Evolutionary conservation across 768 basidiomycete genomes (phyloP).

Genomic region (Trametes cingulata): DNA sequence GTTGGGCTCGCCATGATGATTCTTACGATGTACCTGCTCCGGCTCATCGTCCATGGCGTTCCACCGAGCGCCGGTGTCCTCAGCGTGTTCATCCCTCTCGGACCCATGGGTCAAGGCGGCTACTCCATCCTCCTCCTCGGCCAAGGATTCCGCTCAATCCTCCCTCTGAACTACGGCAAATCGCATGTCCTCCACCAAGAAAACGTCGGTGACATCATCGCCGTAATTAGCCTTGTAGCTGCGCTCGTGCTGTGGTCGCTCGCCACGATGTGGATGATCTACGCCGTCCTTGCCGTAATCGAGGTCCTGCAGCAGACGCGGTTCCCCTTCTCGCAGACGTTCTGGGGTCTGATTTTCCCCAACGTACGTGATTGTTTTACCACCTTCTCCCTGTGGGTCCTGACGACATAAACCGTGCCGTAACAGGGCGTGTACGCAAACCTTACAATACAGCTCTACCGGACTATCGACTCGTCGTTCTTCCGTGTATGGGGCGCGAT

Average conservation of each 20-base stretch:
- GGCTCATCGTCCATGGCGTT: constrained; percentile 58
- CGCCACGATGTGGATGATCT: constrained; percentile 63
- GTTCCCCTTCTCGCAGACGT: constrained; percentile 55
- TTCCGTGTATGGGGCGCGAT: constrained; percentile 60
- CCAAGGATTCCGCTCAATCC: constrained; percentile 41
- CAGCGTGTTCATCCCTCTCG: constrained; percentile 72
- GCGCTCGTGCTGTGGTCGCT: constrained; percentile 62
- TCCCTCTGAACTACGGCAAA: constrained; percentile 37
- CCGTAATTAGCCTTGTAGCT: constrained; percentile 47
- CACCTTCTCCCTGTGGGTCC: background rate
- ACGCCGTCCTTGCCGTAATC: constrained; percentile 51
- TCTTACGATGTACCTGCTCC: constrained; percentile 61
- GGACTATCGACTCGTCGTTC: constrained; percentile 51
- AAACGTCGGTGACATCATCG: constrained; percentile 41
- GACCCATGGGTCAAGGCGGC: constrained; percentile 70
- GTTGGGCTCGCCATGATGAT: constrained; percentile 65
- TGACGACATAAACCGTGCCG: constrained; percentile 1
- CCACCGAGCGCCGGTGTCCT: constrained; percentile 49
- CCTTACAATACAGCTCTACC: constrained; percentile 54
- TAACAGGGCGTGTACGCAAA: constrained; percentile 65
- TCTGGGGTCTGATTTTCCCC: constrained; percentile 74
- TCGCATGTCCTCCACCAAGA: constrained; percentile 39
- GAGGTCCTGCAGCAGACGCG: constrained; percentile 41
- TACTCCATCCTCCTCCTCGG: constrained; percentile 59
- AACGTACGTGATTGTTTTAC: constrained; percentile 45